Base-by-base conservation (phyloP, 2,329 filamentous ascomycete species). In the Xylariales sp. region DNA sequence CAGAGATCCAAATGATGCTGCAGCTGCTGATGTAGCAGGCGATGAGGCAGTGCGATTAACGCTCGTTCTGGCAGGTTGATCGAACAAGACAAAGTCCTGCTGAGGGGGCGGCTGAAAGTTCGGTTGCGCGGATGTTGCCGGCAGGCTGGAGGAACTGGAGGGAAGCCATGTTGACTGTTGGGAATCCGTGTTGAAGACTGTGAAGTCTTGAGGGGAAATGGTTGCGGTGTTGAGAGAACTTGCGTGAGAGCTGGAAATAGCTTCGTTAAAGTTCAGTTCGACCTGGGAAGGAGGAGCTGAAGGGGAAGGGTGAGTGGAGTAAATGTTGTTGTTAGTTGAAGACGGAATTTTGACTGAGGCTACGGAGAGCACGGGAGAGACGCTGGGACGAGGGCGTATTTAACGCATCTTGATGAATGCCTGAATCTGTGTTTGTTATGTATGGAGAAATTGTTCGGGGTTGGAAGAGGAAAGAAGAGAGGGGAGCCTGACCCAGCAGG, bases 171-270 rank as follows among this genome's bases (percentile, higher is more conserved):
- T 55, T 88, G 80, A 78, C 68, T 74, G 73, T 62, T 66, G 61
- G 64, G 80, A 77, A 86, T 85, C 84, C 85, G 85, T 89, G 76
- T 75, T 88, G 83, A 83, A 83, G 81, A 85, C 81, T 78, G 72
- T 58, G 53, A 74, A 78, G 78, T 83, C 81, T 78, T 72, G 76
- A 59, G 65, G 61, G 68, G 71, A 62, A 76, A 79, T 80, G 68
- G 68, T 79, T 66, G 67, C 66, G 70, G 72, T 72, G 56, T 59
- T 61, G 54, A 60, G 62, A 67, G 68, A 75, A 78, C 73, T 76
- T 52, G 64, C 69, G 76, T 72, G 68, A 67, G 62, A 67, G 72
- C 69, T 72, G 58, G 57, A 56, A 61, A 69, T 65, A 73, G 78
- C 76, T 66, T 67, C 66, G 72, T 72, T 74, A 56, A 69, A 80